These are phyloP conservation scores for Fusarium goolgardi DNA, from an alignment of 2,329 filamentous ascomycete genomes.

Conservation along the genomic window DNA sequence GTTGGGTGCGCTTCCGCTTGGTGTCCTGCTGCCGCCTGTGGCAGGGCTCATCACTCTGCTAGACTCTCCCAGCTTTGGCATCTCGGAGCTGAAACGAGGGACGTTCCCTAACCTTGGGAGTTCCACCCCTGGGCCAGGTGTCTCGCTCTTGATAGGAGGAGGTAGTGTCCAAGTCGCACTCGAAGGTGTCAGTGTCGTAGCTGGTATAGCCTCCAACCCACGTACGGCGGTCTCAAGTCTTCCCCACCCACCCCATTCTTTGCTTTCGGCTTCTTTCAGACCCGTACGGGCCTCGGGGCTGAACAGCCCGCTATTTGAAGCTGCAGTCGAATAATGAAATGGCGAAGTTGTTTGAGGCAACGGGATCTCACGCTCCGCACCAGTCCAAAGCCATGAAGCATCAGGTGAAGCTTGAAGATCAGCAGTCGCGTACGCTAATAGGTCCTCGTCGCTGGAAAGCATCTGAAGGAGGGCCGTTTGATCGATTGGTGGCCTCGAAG, in stretches of 20 bases:
- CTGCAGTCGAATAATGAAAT: slow-evolving; percentile 33
- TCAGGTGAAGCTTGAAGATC: slow-evolving; percentile 86
- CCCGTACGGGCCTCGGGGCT: slow-evolving; percentile 63
- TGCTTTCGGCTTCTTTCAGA: slow-evolving; percentile 66
- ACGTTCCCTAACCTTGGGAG: slow-evolving; percentile 49
- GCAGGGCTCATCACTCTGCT: slow-evolving; percentile 48
- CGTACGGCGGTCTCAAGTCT: slow-evolving; percentile 68
- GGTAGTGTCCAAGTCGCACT: slow-evolving; percentile 52
- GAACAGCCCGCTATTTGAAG: slow-evolving; percentile 54
- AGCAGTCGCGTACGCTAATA: slow-evolving; percentile 85
- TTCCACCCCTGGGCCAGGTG: slow-evolving; percentile 43
- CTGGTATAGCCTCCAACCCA: slow-evolving; percentile 46
- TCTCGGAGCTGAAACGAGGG: slow-evolving; percentile 48
- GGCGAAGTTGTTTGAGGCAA: slow-evolving; percentile 41
- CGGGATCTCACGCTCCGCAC: slow-evolving; percentile 63
- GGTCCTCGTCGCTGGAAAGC: slow-evolving; percentile 78
- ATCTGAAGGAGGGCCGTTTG: slow-evolving; percentile 50
- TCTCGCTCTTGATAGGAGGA: slow-evolving; percentile 53
- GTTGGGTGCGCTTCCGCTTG: slow-evolving; percentile 31
- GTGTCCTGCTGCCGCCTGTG: slow-evolving; percentile 40
- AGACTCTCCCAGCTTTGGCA: slow-evolving; percentile 40
- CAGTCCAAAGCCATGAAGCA: slow-evolving; percentile 85
- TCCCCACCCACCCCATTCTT: slow-evolving; percentile 85
- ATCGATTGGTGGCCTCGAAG: slow-evolving; percentile 48
- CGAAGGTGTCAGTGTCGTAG: slow-evolving; percentile 48